phyloP scores from a whole-genome alignment of 2,329 filamentous ascomycete species.

The Elsinoe australis region DNA sequence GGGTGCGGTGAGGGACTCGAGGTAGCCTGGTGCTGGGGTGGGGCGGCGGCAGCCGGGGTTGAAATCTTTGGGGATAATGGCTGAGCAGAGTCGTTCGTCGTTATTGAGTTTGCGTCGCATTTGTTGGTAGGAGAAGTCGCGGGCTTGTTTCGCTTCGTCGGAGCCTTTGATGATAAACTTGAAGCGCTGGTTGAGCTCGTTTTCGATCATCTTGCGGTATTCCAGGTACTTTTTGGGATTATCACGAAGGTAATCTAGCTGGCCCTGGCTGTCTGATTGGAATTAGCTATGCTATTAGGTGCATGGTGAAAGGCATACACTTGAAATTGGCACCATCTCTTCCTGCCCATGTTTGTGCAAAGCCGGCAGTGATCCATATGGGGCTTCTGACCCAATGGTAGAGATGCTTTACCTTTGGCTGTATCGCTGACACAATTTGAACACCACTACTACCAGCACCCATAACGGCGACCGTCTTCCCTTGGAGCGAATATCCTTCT shows the following conservation, averaged over 20 bases:
- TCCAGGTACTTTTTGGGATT: slow-evolving; percentile 41
- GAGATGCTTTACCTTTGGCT: slow-evolving; percentile 32
- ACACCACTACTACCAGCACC: slow-evolving; percentile 37
- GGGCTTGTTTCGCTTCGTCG: slow-evolving; percentile 37
- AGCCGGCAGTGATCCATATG: slow-evolving; percentile 44
- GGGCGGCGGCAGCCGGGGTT: slow-evolving; percentile 36
- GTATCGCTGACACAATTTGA: slow-evolving; percentile 38
- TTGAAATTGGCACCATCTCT: slow-evolving; percentile 42
- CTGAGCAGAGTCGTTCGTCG: slow-evolving; percentile 34
- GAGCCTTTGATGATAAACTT: slow-evolving; percentile 47
- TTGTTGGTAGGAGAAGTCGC: slow-evolving; percentile 33
- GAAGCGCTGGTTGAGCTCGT: slow-evolving; percentile 47
- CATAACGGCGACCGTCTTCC: slow-evolving; percentile 38
- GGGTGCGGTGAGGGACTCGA: slow-evolving; percentile 33
- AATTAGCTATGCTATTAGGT: too few species aligned
- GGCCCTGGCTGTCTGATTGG: slow-evolving; percentile 35
- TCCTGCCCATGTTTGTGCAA: slow-evolving; percentile 41
- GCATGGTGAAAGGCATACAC: too few species aligned
- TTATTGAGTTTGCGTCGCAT: slow-evolving; percentile 37
- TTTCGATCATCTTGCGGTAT: slow-evolving; percentile 43
- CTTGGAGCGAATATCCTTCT: slow-evolving; percentile 32
- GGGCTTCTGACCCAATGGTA: slow-evolving; percentile 38
- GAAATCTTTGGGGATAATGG: slow-evolving; percentile 42
- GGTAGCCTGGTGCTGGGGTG: slow-evolving; percentile 38
- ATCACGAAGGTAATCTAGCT: slow-evolving; percentile 33